These are phyloP conservation scores for Rosa rugosa DNA, from an alignment of 306 rosid species.

Conservation along the genomic window DNA sequence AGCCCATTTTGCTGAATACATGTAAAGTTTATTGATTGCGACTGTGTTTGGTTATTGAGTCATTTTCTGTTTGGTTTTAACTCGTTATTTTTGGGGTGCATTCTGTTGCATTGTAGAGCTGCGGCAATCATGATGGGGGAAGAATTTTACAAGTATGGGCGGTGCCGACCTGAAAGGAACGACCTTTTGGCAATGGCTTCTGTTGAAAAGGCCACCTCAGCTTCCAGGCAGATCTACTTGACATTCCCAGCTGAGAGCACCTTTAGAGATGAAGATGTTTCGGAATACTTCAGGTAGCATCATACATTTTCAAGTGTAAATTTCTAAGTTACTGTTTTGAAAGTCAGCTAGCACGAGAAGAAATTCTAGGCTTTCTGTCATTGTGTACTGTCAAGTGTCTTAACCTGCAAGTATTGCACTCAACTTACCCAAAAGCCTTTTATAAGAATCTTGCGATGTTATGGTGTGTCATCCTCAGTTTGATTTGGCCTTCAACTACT, in stretches of 20 bases:
- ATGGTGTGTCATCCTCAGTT: too few relatives aligned
- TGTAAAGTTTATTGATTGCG: background rate
- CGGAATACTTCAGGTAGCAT: constrained; percentile 85
- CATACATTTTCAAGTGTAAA: background rate
- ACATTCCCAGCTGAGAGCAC: constrained; percentile 98
- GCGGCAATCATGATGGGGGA: constrained; percentile 78
- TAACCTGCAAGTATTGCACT: background rate
- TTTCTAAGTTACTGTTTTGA: background rate
- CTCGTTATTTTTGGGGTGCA: background rate
- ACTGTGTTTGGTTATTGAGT: constrained; percentile 11
- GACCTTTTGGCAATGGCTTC: constrained; percentile 66
- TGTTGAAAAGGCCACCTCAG: constrained; percentile 68
- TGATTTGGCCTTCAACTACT: background rate
- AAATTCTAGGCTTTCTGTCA: background rate
- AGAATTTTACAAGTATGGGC: constrained; percentile 61
- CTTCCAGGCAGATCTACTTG: constrained; percentile 89
- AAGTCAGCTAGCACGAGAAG: background rate
- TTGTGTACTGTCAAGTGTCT: background rate
- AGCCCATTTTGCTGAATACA: background rate
- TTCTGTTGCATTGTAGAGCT: constrained; percentile 44
- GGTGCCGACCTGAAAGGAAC: constrained; percentile 69
- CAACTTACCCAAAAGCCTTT: background rate
- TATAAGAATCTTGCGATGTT: background rate
- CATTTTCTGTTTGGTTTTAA: constrained; percentile 3
- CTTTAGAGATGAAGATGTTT: constrained; percentile 94